These are phyloP conservation scores for Kodamaea lidongshanica DNA, from an alignment of 805 yeast species.

Conservation along the genomic window DNA sequence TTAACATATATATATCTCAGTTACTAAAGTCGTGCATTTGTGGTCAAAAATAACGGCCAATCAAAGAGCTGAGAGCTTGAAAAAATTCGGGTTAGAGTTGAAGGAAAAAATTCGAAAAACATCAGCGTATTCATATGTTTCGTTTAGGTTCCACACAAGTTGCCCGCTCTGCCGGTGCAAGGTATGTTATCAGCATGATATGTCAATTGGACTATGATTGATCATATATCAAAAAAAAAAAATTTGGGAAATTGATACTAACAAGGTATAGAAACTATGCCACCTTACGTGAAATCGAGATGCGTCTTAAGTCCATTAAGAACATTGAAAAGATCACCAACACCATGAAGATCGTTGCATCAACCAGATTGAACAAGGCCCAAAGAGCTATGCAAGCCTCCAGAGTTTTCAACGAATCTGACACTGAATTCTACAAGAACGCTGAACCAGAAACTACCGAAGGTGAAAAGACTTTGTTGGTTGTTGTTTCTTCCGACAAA, in stretches of 20 bases:
- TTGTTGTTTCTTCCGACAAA: slow-evolving; percentile 93
- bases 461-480: slow-evolving; percentile 62
- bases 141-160: slow-evolving; percentile 49
- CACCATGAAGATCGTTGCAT: slow-evolving; percentile 99
- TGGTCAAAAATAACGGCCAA: slow-evolving; percentile 4
- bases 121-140: slow-evolving; percentile 35
- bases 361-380: slow-evolving; percentile 92
- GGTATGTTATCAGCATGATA: slow-evolving; percentile 36
- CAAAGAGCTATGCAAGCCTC: slow-evolving; percentile 90
- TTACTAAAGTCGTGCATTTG: slow-evolving; percentile 5
- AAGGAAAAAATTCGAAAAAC: slow-evolving; percentile 4
- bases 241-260: slow-evolving; percentile 18
- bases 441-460: slow-evolving; percentile 68
- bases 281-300: slow-evolving; percentile 97
- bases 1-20: too few relatives aligned
- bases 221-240: not conserved
- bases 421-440: slow-evolving; percentile 68
- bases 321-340: slow-evolving; percentile 99
- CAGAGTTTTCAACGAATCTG: slow-evolving; percentile 76
- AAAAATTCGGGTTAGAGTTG: slow-evolving; percentile 7
- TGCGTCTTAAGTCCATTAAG: slow-evolving; percentile 95
- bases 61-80: slow-evolving; percentile 4
- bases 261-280: slow-evolving; percentile 73
- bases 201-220: not conserved
- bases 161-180: slow-evolving; percentile 45